phyloP scores from a whole-genome alignment of 2,329 filamentous ascomycete genomes.

The Trichoderma guizhouense region DNA sequence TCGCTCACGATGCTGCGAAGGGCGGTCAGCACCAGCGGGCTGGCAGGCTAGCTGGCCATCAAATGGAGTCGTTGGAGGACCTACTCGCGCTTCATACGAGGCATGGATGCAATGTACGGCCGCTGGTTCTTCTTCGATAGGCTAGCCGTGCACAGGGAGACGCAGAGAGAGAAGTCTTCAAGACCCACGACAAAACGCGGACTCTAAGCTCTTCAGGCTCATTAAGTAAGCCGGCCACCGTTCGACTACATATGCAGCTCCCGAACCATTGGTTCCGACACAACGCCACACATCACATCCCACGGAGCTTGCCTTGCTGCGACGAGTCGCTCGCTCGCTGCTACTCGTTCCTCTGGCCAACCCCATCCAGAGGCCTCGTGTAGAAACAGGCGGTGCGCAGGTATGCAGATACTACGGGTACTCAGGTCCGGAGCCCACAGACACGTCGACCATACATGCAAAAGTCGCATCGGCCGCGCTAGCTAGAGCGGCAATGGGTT shows the following conservation, averaged over 20 bases:
- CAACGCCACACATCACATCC: neutral
- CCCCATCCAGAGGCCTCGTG: neutral
- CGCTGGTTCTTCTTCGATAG: neutral
- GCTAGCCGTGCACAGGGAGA: neutral
- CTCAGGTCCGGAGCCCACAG: slow-evolving; percentile 15
- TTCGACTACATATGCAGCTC: neutral
- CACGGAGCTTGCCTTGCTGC: neutral
- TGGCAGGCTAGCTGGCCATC: slow-evolving; percentile 6
- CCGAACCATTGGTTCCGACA: neutral
- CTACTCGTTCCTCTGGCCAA: neutral
- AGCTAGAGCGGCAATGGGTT: slow-evolving; percentile 21
- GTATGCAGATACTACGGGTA: slow-evolving; percentile 6
- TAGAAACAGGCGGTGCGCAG: slow-evolving; percentile 12
- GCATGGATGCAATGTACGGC: neutral
- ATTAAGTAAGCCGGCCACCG: neutral
- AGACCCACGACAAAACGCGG: neutral
- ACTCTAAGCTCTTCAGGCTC: neutral
- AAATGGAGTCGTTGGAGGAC: neutral
- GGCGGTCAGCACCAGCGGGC: slow-evolving; percentile 19
- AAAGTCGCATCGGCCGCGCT: slow-evolving; percentile 18
- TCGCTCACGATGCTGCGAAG: slow-evolving; percentile 15
- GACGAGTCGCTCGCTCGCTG: neutral
- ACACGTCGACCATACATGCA: slow-evolving; percentile 20
- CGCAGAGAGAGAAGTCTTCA: neutral
- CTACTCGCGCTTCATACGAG: neutral